phyloP scores from a whole-genome alignment of 768 basidiomycete species.

The Gautieria morchelliformis region DNA sequence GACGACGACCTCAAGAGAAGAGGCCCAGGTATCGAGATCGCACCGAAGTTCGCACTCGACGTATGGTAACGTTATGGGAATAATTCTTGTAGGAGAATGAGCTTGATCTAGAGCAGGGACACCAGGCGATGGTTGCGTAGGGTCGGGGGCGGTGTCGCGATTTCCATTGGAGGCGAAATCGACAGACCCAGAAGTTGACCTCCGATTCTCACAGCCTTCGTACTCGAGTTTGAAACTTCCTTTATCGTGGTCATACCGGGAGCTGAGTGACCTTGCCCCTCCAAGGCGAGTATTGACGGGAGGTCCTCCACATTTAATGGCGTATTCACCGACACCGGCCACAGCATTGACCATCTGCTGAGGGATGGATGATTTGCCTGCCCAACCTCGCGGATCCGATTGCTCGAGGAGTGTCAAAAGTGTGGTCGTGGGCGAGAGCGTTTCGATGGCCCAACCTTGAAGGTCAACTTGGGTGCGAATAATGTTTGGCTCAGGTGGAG shows the following conservation, averaged over 20 bases:
- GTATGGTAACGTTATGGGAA: conserved; percentile 16
- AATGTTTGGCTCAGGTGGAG: conserved; percentile 56
- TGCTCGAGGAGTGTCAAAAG: conserved; percentile 91
- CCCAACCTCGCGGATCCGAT: conserved; percentile 96
- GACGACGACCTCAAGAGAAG: conserved; percentile 76
- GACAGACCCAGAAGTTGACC: conserved; percentile 19
- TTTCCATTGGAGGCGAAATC: conserved; percentile 18
- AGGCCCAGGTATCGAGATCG: conserved; percentile 83
- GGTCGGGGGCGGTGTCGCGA: conserved; percentile 3
- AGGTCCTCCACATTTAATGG: conserved; percentile 91
- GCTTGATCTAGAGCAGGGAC: conserved; percentile 13
- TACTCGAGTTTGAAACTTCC: conserved; percentile 78
- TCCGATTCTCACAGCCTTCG: conserved; percentile 49
- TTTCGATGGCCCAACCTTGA: conserved; percentile 98
- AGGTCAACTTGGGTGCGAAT: conserved; percentile 95
- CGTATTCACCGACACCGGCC: conserved; percentile 90
- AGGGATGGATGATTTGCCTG: conserved; percentile 88
- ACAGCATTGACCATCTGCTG: conserved; percentile 86
- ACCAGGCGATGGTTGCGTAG: conserved; percentile 5
- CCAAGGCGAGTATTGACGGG: conserved; percentile 80
- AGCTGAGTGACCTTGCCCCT: conserved; percentile 62
- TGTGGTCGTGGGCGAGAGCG: conserved; percentile 89
- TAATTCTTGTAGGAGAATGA: conserved; percentile 23
- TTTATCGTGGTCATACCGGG: conserved; percentile 84
- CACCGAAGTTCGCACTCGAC: conserved; percentile 89